phyloP scores from a whole-genome alignment of 495 filamentous ascomycete genomes.

The Xylona heveae region DNA sequence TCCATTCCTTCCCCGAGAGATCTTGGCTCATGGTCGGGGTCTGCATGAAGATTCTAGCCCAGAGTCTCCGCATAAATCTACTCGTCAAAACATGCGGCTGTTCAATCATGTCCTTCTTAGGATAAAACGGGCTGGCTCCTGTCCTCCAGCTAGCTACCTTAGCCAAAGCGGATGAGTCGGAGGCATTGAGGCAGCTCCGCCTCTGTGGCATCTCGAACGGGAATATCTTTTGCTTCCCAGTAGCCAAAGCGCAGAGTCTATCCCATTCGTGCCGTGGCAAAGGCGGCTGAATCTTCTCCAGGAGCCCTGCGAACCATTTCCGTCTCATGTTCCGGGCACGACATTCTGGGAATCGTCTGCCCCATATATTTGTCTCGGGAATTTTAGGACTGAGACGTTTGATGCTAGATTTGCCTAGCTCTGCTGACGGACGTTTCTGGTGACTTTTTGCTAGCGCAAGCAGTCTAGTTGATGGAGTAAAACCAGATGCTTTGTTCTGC shows the following conservation, averaged over 20 bases:
- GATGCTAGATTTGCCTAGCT: slow-evolving; percentile 11
- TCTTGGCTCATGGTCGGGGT: slow-evolving; percentile 11
- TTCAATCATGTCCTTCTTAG: not conserved
- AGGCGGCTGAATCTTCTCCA: slow-evolving; percentile 46
- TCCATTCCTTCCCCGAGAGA: slow-evolving; percentile 3
- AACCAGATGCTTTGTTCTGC: not conserved
- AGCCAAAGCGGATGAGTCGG: too few relatives aligned
- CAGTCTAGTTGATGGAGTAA: slow-evolving; percentile 4
- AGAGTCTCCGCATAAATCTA: slow-evolving; percentile 11
- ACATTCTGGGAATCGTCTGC: slow-evolving; percentile 26
- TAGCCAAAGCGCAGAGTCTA: slow-evolving; percentile 32
- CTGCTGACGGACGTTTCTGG: not conserved
- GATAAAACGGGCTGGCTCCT: not conserved
- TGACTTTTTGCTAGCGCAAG: slow-evolving; percentile 9
- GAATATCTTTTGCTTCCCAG: too few relatives aligned
- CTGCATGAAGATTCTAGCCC: slow-evolving; percentile 9
- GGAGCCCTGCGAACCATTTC: slow-evolving; percentile 23
- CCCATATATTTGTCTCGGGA: slow-evolving; percentile 43
- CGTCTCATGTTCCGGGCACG: slow-evolving; percentile 34
- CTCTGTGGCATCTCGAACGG: too few relatives aligned
- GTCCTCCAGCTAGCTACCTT: too few relatives aligned
- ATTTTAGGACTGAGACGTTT: slow-evolving; percentile 26
- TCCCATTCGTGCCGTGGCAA: slow-evolving; percentile 44
- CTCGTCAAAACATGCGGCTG: slow-evolving; percentile 9
- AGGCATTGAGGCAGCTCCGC: too few relatives aligned